These are phyloP conservation scores for Candida pseudoviswanathii DNA, from an alignment of 1,139 yeast species.

Conservation along the genomic window DNA sequence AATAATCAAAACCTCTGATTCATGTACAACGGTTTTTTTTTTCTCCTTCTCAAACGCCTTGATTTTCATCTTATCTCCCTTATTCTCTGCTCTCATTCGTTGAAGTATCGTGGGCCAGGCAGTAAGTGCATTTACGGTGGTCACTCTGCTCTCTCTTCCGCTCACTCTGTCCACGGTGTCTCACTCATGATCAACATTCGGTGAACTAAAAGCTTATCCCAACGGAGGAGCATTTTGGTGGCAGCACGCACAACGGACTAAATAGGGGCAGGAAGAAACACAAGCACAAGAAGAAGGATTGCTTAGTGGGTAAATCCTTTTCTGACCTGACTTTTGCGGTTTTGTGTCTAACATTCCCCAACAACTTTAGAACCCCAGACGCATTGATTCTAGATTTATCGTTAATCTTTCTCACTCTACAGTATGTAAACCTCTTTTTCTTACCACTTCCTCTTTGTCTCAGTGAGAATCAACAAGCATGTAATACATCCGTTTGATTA, in stretches of 20 bases:
- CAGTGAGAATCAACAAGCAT: background rate
- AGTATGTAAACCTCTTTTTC: background rate
- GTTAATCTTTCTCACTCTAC: background rate
- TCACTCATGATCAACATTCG: no score
- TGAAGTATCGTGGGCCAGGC: background rate
- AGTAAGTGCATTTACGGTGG: no score
- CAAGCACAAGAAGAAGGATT: no score
- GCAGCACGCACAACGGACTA: no score
- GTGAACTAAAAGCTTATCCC: no score
- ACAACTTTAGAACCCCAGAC: background rate
- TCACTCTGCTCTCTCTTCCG: no score
- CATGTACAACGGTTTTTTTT: background rate
- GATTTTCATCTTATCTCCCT: background rate
- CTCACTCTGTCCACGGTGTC: no score
- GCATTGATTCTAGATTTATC: slow-evolving; percentile 1
- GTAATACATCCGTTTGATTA: background rate
- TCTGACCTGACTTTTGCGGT: background rate
- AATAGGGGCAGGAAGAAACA: no score
- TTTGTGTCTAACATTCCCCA: background rate
- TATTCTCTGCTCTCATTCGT: background rate
- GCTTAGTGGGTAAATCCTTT: no score
- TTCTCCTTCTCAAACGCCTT: background rate
- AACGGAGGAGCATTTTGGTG: no score
- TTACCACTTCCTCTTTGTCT: background rate
- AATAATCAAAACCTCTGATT: background rate